Evolutionary conservation across 2,329 filamentous ascomycete species (phyloP), one percentile per base, ranked within the genome.

Genomic region (Calonectria montana): DNA sequence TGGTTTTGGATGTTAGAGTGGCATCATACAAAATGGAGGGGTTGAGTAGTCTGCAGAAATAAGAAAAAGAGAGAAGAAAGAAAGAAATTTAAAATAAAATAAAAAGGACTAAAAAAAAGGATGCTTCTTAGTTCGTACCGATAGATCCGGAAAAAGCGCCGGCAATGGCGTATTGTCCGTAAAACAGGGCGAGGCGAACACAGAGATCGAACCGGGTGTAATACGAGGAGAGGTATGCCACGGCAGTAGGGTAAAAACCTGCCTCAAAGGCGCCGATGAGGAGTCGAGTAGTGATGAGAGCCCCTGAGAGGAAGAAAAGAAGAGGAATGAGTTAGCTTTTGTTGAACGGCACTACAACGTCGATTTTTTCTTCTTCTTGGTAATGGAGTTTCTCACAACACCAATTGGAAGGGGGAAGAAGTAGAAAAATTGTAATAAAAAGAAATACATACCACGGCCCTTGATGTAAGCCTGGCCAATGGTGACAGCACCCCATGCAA

Each of bases 131-230:
- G 4, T 39, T 57, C 75, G 15, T 23, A 80, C 78, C 74, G 23
- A 80, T 78, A 41, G 75, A 80, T 43, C 78, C 78, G 23, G 78
- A 80, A 66, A 80, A 79, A 64, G 78, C 78, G 5, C 78, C 78
- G 15, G 75, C 75, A 18, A 75, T 73, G 41, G 78, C 78, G 55
- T 79, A 79, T n/a, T 79, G 78, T 27, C 78, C 78, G 29, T 79
- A 79, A 64, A 79, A 79, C n/a, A 79, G 67, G 43, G 78, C 78
- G 45, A 79, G 74, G 37, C 78, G 72, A 23, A 78, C 76, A 48
- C 74, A 65, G 27, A 79, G 78, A 23, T 79, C 78, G 41, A 73
- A 79, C 41, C 74, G 65, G 27, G 78, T 73, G 45, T 79, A 79
- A 65, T 78, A 79, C 55, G 74, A 76, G 21, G 78, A 79, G 9